phyloP scores from a whole-genome alignment of 2,329 filamentous ascomycete genomes.

The Fusarium albidum region DNA sequence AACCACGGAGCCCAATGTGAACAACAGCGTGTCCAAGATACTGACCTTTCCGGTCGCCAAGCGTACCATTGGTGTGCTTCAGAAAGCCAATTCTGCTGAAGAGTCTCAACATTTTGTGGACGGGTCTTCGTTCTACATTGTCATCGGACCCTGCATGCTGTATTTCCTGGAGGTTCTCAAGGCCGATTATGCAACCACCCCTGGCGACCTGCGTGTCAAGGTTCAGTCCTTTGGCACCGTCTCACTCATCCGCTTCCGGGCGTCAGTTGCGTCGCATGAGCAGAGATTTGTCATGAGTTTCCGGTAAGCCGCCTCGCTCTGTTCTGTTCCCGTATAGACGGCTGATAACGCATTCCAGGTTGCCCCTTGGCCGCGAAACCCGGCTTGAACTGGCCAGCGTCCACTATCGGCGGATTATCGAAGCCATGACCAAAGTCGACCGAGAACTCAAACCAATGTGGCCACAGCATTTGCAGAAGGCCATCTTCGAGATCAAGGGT shows the following conservation, averaged over 20 bases:
- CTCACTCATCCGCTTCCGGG: constrained; percentile 59
- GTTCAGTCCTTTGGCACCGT: constrained; percentile 62
- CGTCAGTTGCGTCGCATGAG: constrained; percentile 60
- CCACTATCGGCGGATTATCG: constrained; percentile 62
- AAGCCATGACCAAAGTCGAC: constrained; percentile 62
- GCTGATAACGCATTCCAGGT: constrained; percentile 39
- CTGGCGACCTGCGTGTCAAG: constrained; percentile 58
- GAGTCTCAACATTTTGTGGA: constrained; percentile 58
- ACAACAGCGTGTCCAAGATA: constrained; percentile 41
- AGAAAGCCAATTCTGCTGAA: constrained; percentile 52
- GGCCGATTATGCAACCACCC: constrained; percentile 50
- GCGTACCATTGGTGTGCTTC: constrained; percentile 51
- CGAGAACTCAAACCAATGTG: constrained; percentile 65
- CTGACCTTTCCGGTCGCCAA: constrained; percentile 62
- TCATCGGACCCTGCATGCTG: constrained; percentile 61
- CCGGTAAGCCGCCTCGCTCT: constrained; percentile 49
- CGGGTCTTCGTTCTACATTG: constrained; percentile 62
- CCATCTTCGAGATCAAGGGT: constrained; percentile 61
- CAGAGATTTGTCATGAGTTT: constrained; percentile 65
- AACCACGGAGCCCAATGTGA: constrained; percentile 49
- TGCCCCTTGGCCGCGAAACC: constrained; percentile 53
- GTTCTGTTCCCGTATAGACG: not conserved
- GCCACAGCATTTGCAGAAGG: constrained; percentile 63
- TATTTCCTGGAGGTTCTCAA: constrained; percentile 60
- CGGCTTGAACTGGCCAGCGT: constrained; percentile 62